Percentiles rank a stretch among this genome's conserved stretches.
These are phyloP conservation scores for Piper betle DNA, from an alignment of 164 flowering plant genomes.

Conservation along the genomic window DNA sequence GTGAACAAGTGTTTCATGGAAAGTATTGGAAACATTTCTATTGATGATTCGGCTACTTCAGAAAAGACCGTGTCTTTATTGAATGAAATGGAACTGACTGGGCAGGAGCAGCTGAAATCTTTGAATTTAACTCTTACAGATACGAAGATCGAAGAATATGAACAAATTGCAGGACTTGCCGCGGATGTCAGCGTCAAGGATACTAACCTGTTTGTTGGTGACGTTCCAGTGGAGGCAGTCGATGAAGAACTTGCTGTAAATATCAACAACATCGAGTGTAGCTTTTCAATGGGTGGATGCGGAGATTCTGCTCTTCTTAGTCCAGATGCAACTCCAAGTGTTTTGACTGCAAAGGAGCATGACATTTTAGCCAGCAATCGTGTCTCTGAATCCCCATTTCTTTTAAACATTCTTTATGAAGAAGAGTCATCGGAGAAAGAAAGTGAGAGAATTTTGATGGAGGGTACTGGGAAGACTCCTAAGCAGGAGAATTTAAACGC, in stretches of 20 bases:
- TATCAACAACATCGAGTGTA: too few relatives aligned
- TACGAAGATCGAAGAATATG: neutral
- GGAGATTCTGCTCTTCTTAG: neutral
- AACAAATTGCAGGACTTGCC: neutral
- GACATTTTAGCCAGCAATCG: neutral
- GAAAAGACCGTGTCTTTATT: too few relatives aligned
- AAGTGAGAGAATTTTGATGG: neutral
- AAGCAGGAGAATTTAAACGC: too few relatives aligned
- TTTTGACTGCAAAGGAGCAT: neutral
- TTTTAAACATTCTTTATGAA: too few relatives aligned
- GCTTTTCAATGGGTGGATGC: too few relatives aligned
- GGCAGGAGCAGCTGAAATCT: too few relatives aligned
- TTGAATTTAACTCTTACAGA: neutral
- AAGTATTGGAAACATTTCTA: too few relatives aligned
- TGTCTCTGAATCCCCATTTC: neutral
- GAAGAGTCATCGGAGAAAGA: neutral
- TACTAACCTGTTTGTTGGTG: neutral
- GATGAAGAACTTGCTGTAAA: neutral
- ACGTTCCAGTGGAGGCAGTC: neutral
- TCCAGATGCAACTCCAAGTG: neutral
- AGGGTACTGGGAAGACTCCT: too few relatives aligned
- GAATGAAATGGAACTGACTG: too few relatives aligned
- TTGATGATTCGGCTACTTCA: too few relatives aligned
- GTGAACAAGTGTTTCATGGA: too few relatives aligned
- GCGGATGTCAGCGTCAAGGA: neutral